Evolutionary conservation across 352 stramenopile species (phyloP).

Genomic region (Phytopythium litorale): DNA sequence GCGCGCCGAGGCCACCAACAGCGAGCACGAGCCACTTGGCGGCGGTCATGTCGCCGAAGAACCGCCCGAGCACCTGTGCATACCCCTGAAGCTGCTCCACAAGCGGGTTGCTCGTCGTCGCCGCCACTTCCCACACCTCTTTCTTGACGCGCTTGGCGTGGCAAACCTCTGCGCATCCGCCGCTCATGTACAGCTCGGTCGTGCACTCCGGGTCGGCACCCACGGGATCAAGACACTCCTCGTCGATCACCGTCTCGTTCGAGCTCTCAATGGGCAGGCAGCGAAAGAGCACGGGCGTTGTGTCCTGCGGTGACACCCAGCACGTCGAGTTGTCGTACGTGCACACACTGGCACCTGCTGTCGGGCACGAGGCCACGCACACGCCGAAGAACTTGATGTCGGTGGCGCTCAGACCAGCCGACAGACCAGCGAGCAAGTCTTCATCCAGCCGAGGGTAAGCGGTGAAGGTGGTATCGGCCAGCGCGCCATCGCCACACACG

Average conservation of each 20-base stretch:
- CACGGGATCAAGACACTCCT: slow-evolving; percentile 58
- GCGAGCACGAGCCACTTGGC: slow-evolving; percentile 54
- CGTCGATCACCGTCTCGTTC: slow-evolving; percentile 55
- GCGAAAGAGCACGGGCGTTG: slow-evolving; percentile 56
- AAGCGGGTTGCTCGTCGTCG: slow-evolving; percentile 55
- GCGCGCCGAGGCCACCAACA: slow-evolving; percentile 44
- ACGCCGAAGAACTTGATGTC: slow-evolving; percentile 78
- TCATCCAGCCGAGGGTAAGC: slow-evolving; percentile 80
- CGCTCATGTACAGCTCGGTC: slow-evolving; percentile 26
- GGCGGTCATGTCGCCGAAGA: slow-evolving; percentile 72
- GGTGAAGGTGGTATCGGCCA: slow-evolving; percentile 39
- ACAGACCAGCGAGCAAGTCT: slow-evolving; percentile 55
- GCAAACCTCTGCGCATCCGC: slow-evolving; percentile 38
- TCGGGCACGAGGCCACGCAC: slow-evolving; percentile 62
- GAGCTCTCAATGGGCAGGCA: slow-evolving; percentile 63
- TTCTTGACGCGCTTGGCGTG: slow-evolving; percentile 70
- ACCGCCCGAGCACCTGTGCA: slow-evolving; percentile 52
- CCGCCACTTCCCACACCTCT: slow-evolving; percentile 49
- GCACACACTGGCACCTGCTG: slow-evolving; percentile 48
- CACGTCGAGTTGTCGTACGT: slow-evolving; percentile 68
- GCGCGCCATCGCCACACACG: slow-evolving; percentile 59
- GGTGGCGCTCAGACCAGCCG: slow-evolving; percentile 31
- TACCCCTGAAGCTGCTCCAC: slow-evolving; percentile 66
- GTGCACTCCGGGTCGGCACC: slow-evolving; percentile 55
- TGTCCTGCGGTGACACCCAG: slow-evolving; percentile 54